Conservation (phyloP, 2,329 filamentous ascomycete genomes). For the Colletotrichum cuscutae region DNA sequence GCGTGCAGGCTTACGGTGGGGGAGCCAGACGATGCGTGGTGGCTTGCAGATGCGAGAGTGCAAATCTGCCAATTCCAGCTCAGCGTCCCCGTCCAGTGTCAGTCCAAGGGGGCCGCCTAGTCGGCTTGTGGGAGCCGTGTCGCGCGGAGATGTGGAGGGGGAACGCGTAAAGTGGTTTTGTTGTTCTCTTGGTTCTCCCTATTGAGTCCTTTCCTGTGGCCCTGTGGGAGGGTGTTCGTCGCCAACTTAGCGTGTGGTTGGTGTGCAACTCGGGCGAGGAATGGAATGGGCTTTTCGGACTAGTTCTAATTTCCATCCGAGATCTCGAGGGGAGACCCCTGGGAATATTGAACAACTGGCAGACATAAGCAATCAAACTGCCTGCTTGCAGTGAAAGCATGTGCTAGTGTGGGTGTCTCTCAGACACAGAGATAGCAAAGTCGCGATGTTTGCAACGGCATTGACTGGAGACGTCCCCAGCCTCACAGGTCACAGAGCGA, state of each 20-base stretch:
- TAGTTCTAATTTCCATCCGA: constrained; percentile 27
- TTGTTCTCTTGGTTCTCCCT: constrained; percentile 1
- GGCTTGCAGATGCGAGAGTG: constrained; percentile 36
- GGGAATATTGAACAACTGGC: constrained; percentile 33
- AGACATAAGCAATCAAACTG: constrained; percentile 33
- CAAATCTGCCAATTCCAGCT: constrained; percentile 18
- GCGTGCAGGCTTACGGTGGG: constrained; percentile 30
- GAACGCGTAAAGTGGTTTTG: constrained; percentile 34
- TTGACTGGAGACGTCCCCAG: not conserved
- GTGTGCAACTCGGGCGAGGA: constrained; percentile 24
- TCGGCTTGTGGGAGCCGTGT: constrained; percentile 28
- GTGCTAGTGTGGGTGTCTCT: constrained; percentile 24
- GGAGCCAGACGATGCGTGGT: constrained; percentile 23
- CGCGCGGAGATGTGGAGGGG: constrained; percentile 10
- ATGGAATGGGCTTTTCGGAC: constrained; percentile 9
- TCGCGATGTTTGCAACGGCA: not conserved
- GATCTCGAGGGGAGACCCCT: constrained; percentile 34
- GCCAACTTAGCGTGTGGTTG: constrained; percentile 12
- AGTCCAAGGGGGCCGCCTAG: constrained; percentile 10
- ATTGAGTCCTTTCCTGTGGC: too few species aligned
- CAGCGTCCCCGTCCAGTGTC: not conserved
- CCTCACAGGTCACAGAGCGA: not conserved
- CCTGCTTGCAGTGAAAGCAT: constrained; percentile 22
- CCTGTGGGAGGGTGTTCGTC: not conserved
- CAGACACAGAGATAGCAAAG: constrained; percentile 5